phyloP scores from a whole-genome alignment of 257 asterid genomes.

The Penstemon davidsonii region DNA sequence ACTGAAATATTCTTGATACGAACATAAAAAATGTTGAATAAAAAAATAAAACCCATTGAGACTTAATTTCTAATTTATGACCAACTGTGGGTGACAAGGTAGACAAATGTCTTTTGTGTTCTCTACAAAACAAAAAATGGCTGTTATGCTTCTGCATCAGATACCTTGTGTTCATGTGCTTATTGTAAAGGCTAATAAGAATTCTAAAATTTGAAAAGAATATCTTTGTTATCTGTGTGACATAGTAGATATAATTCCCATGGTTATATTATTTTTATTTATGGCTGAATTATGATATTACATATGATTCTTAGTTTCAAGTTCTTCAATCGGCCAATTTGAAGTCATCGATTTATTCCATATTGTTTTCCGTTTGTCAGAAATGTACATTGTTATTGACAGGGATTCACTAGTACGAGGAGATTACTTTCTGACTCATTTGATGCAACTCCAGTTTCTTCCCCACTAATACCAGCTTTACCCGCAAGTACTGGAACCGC shows the following conservation, averaged over 20 bases:
- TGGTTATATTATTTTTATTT: not conserved
- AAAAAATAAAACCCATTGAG: too few species aligned
- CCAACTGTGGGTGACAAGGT: too few species aligned
- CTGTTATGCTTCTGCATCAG: too few species aligned
- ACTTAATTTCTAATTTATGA: too few species aligned
- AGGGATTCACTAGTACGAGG: constrained; percentile 80
- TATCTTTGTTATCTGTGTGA: not conserved
- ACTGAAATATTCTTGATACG: not conserved
- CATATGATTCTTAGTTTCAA: too few species aligned
- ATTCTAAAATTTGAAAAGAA: too few species aligned
- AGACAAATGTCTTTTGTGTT: too few species aligned
- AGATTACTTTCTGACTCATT: constrained; percentile 58
- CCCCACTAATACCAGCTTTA: constrained; percentile 72
- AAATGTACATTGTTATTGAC: constrained; percentile 26
- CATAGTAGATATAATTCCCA: not conserved
- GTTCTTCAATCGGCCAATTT: constrained; percentile 12
- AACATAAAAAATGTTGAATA: too few species aligned
- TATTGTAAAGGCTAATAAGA: too few species aligned
- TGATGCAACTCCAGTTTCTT: constrained; percentile 70
- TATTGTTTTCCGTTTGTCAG: not conserved
- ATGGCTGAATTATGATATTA: too few species aligned
- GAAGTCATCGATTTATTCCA: constrained; percentile 9
- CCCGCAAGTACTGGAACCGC: constrained; percentile 58
- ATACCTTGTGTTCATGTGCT: too few species aligned
- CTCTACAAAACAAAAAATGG: too few species aligned